Conservation (phyloP, 331 rosid species). For the Arachis monticola region DNA sequence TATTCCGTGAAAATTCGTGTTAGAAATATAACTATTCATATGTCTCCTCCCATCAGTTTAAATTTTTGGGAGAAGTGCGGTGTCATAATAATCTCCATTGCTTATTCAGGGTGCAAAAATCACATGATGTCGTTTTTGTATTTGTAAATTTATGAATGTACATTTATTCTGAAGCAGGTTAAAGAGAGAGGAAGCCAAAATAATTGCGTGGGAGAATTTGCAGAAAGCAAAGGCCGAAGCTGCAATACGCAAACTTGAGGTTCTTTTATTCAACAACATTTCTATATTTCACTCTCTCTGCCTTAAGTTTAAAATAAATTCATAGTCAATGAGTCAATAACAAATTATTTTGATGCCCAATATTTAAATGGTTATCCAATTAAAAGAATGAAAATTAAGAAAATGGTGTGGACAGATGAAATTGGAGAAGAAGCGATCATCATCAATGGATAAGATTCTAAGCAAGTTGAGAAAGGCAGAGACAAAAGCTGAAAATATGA, state of each 20-base stretch:
- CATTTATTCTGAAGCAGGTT: conserved; percentile 46
- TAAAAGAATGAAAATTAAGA: too few relatives aligned
- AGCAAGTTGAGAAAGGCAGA: conserved; percentile 73
- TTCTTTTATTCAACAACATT: conserved; percentile 27
- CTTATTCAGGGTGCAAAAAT: not conserved
- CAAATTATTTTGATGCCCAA: too few relatives aligned
- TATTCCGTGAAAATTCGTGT: too few relatives aligned
- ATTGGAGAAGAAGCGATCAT: conserved; percentile 80
- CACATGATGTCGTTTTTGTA: conserved; percentile 1
- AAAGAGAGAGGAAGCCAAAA: conserved; percentile 88
- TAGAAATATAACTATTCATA: too few relatives aligned
- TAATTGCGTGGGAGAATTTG: conserved; percentile 83
- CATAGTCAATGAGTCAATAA: not conserved
- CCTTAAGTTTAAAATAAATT: not conserved
- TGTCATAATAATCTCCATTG: too few relatives aligned
- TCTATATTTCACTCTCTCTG: not conserved
- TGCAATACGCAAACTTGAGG: conserved; percentile 76
- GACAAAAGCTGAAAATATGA: conserved; percentile 73
- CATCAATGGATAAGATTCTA: conserved; percentile 77
- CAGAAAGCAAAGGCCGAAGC: conserved; percentile 88
- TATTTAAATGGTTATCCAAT: too few relatives aligned
- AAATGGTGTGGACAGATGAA: conserved; percentile 60
- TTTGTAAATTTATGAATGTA: not conserved
- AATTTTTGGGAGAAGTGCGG: too few relatives aligned
- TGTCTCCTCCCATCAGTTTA: too few relatives aligned